These are phyloP conservation scores for Ophiostoma ulmi DNA, from an alignment of 2,329 filamentous ascomycete species.

Conservation along the genomic window DNA sequence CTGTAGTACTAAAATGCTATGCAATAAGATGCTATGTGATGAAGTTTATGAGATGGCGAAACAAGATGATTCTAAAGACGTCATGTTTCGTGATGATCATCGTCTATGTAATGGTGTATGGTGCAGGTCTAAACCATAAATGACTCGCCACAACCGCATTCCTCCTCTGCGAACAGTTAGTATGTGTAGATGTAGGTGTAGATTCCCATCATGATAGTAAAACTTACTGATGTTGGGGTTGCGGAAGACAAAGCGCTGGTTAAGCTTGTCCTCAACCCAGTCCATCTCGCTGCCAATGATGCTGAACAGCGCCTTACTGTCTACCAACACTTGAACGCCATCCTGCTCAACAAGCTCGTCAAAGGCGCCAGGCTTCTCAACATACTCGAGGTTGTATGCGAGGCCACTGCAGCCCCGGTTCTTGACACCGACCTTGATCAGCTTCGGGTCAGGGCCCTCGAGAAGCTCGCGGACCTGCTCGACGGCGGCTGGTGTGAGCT, in stretches of 20 bases:
- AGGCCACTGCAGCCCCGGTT: conserved; percentile 92
- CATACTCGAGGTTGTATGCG: conserved; percentile 90
- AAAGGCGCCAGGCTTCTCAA: conserved; percentile 81
- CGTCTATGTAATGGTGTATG: neutral
- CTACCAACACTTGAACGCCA: conserved; percentile 89
- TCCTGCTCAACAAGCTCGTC: conserved; percentile 95
- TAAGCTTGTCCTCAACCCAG: conserved; percentile 94
- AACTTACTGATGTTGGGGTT: conserved; percentile 97
- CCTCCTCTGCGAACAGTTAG: conserved; percentile 61
- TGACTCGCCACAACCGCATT: conserved; percentile 93
- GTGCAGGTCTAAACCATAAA: conserved; percentile 66
- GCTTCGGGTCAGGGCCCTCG: conserved; percentile 79
- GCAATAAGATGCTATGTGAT: neutral
- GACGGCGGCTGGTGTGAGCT: conserved; percentile 73
- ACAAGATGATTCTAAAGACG: neutral
- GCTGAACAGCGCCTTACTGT: conserved; percentile 95
- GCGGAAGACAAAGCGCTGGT: conserved; percentile 84
- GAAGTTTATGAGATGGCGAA: neutral
- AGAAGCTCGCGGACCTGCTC: conserved; percentile 71
- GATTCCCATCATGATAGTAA: neutral
- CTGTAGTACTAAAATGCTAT: neutral
- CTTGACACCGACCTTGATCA: conserved; percentile 90
- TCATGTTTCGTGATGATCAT: neutral
- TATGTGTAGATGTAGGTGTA: neutral
- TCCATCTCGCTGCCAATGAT: conserved; percentile 99